Percentiles rank a stretch among this genome's conserved stretches.
Conservation (phyloP, 139 green algal genomes). For the Pseudopediastrum boryanum region DNA sequence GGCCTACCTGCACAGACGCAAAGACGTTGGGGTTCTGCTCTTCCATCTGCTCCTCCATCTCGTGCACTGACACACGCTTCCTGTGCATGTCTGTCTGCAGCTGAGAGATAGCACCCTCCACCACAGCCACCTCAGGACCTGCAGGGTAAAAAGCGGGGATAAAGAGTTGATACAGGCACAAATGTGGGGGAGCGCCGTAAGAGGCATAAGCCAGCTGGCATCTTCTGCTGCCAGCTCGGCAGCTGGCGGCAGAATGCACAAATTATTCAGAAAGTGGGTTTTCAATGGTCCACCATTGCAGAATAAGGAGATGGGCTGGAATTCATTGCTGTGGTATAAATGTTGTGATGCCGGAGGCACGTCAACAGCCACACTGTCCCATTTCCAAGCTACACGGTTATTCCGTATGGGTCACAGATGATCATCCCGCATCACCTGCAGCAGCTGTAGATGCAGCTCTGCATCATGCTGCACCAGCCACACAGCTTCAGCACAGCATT, state of each 20-base stretch:
- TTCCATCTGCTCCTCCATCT: constrained; percentile 52
- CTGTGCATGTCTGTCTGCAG: constrained; percentile 44
- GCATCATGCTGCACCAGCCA: neutral
- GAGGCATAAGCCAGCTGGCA: neutral
- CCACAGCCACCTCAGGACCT: constrained; percentile 46
- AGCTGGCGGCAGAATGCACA: neutral
- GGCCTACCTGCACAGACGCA: constrained; percentile 40
- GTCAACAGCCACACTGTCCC: too few relatives aligned
- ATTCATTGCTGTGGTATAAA: too few relatives aligned
- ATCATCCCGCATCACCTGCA: too few relatives aligned
- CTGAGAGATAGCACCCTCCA: constrained; percentile 60
- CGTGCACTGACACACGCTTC: constrained; percentile 16
- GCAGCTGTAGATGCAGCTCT: too few relatives aligned
- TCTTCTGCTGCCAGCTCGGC: too few relatives aligned
- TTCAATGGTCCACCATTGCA: neutral
- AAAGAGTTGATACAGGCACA: constrained; percentile 4
- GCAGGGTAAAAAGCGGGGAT: neutral
- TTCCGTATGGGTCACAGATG: too few relatives aligned
- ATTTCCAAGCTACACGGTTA: too few relatives aligned
- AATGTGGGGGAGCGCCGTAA: constrained; percentile 1
- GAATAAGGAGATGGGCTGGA: too few relatives aligned
- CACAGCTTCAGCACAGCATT: neutral
- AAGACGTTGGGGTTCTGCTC: constrained; percentile 45
- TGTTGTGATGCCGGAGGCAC: too few relatives aligned
- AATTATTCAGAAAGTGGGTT: neutral